phyloP scores from a whole-genome alignment of 2,329 filamentous ascomycete species.

The Penicillium frequentans region DNA sequence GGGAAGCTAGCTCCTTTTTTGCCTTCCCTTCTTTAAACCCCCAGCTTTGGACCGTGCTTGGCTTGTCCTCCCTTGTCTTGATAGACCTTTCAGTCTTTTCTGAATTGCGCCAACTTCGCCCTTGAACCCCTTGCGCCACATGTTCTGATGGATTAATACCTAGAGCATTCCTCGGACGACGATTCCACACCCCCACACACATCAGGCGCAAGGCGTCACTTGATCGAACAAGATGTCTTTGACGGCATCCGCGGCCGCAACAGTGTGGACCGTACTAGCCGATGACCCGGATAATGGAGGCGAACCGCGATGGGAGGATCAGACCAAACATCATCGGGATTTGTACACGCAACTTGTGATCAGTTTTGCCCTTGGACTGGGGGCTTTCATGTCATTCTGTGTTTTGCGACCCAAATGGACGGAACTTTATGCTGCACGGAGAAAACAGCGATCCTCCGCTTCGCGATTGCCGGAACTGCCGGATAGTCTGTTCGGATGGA shows the following conservation, averaged over 20 bases:
- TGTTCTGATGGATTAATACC: constrained; percentile 3
- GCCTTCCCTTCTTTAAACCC: background rate
- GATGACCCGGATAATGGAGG: constrained; percentile 18
- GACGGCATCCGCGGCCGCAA: constrained; percentile 27
- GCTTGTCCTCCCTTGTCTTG: background rate
- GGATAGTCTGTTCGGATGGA: constrained; percentile 88
- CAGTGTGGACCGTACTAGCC: constrained; percentile 20
- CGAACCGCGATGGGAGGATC: constrained; percentile 30
- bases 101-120: background rate
- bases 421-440: constrained; percentile 83
- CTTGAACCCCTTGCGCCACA: constrained; percentile 3
- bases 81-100: background rate
- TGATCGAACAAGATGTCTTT: constrained; percentile 28
- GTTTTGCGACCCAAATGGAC: constrained; percentile 88
- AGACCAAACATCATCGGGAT: constrained; percentile 37
- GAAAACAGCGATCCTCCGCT: constrained; percentile 68
- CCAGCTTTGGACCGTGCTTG: background rate
- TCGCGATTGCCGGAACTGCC: constrained; percentile 74
- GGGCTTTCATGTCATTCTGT: constrained; percentile 49
- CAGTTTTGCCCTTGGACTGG: constrained; percentile 43
- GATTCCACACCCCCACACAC: constrained; percentile 2
- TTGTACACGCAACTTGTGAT: constrained; percentile 47
- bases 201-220: background rate
- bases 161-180: constrained; percentile 6
- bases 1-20: background rate